Percentiles rank a stretch among this genome's conserved stretches.
Evolutionary conservation across 257 asterid species (phyloP).

Genomic region (Solanum ossicruentum): DNA sequence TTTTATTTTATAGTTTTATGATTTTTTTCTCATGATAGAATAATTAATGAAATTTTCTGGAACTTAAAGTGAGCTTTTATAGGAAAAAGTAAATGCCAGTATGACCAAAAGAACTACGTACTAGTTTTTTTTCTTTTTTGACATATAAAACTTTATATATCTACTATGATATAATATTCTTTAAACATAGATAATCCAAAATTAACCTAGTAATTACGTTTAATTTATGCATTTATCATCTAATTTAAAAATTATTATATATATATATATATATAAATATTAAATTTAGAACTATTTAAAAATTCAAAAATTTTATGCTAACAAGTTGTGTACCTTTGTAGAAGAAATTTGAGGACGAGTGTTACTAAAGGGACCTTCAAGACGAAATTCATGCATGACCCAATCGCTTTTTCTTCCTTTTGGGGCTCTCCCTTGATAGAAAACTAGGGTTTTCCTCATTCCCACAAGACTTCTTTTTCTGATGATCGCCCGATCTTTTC

Average conservation of each 20-base stretch:
- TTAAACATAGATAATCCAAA: not conserved
- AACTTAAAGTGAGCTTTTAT: not conserved
- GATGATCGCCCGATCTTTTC: slow-evolving; percentile 52
- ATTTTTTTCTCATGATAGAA: not conserved
- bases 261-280: not conserved
- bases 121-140: not conserved
- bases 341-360: slow-evolving; percentile 24
- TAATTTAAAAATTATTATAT: no score
- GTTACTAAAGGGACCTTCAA: slow-evolving; percentile 31
- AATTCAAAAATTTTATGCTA: no score
- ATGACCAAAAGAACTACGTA: not conserved
- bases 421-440: slow-evolving; percentile 89
- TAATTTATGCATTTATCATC: not conserved
- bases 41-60: not conserved
- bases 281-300: not conserved
- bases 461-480: slow-evolving; percentile 55
- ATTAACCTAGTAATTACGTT: no score
- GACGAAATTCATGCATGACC: slow-evolving; percentile 94
- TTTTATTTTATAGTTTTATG: not conserved
- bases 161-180: not conserved
- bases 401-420: slow-evolving; percentile 73
- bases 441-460: slow-evolving; percentile 82
- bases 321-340: slow-evolving; percentile 25
- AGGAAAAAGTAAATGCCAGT: not conserved
- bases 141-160: not conserved